These are phyloP conservation scores for Glycine tomentella DNA, from an alignment of 306 rosid species.

Conservation along the genomic window DNA sequence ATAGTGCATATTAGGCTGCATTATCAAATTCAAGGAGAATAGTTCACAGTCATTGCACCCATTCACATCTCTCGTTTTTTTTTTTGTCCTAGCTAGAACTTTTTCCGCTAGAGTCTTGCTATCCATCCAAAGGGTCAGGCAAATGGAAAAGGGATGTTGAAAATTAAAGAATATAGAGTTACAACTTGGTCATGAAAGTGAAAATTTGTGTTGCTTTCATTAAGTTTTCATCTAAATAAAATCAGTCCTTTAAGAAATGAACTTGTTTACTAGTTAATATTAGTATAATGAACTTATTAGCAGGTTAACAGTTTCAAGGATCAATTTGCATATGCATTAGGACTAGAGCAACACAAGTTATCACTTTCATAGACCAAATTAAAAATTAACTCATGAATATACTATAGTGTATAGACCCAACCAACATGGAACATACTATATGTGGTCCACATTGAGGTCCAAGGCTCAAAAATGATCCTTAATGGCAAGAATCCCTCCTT, in stretches of 20 bases:
- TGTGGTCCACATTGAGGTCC: neutral
- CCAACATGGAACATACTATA: neutral
- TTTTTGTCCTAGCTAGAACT: neutral
- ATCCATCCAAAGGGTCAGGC: neutral
- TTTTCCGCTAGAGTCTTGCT: neutral
- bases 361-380: neutral
- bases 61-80: neutral
- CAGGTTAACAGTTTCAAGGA: neutral
- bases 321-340: neutral
- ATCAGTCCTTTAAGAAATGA: neutral
- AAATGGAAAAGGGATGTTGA: neutral
- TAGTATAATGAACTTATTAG: too few species aligned
- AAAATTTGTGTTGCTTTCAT: neutral
- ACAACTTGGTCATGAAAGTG: neutral
- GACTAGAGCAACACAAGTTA: neutral
- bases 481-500: neutral
- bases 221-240: neutral
- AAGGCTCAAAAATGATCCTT: neutral
- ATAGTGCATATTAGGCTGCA: neutral
- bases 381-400: slow-evolving; percentile 1
- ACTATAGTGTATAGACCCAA: neutral
- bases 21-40: neutral
- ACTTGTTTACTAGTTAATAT: neutral
- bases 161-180: neutral
- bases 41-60: neutral